Evolutionary conservation across 495 filamentous ascomycete genomes (phyloP).

Genomic region (Penicillium subrubescens): DNA sequence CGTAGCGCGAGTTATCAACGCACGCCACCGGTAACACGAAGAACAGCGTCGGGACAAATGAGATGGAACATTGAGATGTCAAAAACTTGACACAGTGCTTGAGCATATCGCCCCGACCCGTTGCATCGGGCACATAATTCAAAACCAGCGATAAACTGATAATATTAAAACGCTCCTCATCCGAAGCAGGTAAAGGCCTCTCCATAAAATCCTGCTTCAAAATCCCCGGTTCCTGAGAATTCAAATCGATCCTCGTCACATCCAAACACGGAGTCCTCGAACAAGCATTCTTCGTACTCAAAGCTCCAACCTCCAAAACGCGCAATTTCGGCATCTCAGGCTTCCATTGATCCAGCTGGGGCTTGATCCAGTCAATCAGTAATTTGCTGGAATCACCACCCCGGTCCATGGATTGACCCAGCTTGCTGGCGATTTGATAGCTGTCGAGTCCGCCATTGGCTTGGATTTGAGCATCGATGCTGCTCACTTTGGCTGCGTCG

Average conservation of each 20-base stretch:
- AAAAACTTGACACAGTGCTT: conserved; percentile 60
- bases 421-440: conserved; percentile 88
- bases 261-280: conserved; percentile 69
- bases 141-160: conserved; percentile 93
- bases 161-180: conserved; percentile 74
- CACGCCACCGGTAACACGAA: conserved; percentile 89
- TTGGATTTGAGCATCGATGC: conserved; percentile 62
- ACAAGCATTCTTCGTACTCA: conserved; percentile 83
- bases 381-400: conserved; percentile 90
- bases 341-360: conserved; percentile 36
- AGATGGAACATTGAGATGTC: conserved; percentile 34
- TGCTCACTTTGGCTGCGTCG: conserved; percentile 56
- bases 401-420: conserved; percentile 79
- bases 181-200: conserved; percentile 65
- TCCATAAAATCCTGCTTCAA: conserved; percentile 93
- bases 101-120: conserved; percentile 85
- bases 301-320: conserved; percentile 87
- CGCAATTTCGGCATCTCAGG: conserved; percentile 43
- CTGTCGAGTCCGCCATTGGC: conserved; percentile 74
- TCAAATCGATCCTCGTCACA: conserved; percentile 85
- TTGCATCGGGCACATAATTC: conserved; percentile 84
- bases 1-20: conserved; percentile 87
- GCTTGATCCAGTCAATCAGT: conserved; percentile 81
- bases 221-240: conserved; percentile 80
- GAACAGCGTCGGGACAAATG: conserved; percentile 74